Conservation (phyloP, 768 basidiomycete species). For the Pluteus cervinus region DNA sequence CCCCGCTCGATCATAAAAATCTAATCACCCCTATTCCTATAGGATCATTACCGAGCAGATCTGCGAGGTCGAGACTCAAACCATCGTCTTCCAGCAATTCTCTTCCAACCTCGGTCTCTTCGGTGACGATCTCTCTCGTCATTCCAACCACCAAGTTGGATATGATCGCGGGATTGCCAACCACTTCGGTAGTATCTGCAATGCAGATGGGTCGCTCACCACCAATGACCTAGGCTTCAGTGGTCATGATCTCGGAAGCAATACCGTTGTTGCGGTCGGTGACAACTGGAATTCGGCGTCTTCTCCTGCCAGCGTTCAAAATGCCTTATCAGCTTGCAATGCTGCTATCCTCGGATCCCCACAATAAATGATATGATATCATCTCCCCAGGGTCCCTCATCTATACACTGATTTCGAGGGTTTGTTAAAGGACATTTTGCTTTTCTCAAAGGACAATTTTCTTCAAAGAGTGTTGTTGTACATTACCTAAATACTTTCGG, state of each 20-base stretch:
- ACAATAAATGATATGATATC: too few relatives aligned
- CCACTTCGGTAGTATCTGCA: conserved; percentile 27
- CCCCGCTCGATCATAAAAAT: too few relatives aligned
- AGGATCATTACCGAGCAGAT: conserved; percentile 41
- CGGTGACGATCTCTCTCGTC: conserved; percentile 33
- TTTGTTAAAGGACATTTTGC: too few relatives aligned
- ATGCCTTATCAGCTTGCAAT: too few relatives aligned
- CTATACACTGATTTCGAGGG: too few relatives aligned
- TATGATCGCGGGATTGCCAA: conserved; percentile 30
- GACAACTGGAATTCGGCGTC: conserved; percentile 32
- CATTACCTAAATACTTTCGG: too few relatives aligned
- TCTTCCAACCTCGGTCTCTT: conserved; percentile 32
- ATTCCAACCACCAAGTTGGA: conserved; percentile 30
- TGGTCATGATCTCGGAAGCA: conserved; percentile 30
- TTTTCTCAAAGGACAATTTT: too few relatives aligned
- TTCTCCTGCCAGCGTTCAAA: too few relatives aligned
- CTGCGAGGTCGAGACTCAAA: conserved; percentile 46
- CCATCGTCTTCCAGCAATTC: conserved; percentile 38
- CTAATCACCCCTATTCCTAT: not conserved
- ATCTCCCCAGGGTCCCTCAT: too few relatives aligned
- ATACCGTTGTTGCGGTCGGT: conserved; percentile 29
- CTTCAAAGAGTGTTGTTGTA: too few relatives aligned
- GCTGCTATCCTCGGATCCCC: too few relatives aligned
- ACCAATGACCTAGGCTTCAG: conserved; percentile 33
- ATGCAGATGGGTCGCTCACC: conserved; percentile 30